Conservation (phyloP, 495 filamentous ascomycete genomes). For the Hyaloscypha finlandica region DNA sequence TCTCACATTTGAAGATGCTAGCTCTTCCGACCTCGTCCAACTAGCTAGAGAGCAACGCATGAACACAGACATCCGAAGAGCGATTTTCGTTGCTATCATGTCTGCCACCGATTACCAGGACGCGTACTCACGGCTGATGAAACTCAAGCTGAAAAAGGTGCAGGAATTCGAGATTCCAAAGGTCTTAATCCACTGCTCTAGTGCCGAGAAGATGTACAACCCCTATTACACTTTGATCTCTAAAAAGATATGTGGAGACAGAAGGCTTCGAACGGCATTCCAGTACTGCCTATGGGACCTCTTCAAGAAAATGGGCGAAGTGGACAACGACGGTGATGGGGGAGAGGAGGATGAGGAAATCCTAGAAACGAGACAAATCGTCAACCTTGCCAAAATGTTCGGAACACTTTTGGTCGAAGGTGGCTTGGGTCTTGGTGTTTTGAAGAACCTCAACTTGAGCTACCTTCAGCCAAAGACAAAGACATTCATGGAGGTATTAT, state of each 20-base stretch:
- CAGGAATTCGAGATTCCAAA: slow-evolving; percentile 87
- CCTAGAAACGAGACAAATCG: slow-evolving; percentile 64
- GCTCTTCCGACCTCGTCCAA: slow-evolving; percentile 61
- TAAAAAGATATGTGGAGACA: slow-evolving; percentile 68
- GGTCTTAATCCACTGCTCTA: slow-evolving; percentile 84
- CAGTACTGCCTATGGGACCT: slow-evolving; percentile 83
- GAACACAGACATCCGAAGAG: slow-evolving; percentile 91
- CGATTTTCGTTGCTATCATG: slow-evolving; percentile 89
- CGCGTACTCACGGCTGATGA: slow-evolving; percentile 73
- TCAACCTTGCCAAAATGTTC: slow-evolving; percentile 88
- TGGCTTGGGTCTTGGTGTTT: slow-evolving; percentile 59
- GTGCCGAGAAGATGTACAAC: slow-evolving; percentile 82
- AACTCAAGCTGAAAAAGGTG: slow-evolving; percentile 79
- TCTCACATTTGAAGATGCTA: slow-evolving; percentile 42
- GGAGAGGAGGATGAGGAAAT: slow-evolving; percentile 54
- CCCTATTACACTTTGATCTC: slow-evolving; percentile 91
- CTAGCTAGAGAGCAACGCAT: slow-evolving; percentile 84
- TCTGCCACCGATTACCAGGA: slow-evolving; percentile 86
- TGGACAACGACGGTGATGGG: slow-evolving; percentile 56
- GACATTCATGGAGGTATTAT: slow-evolving; percentile 75
- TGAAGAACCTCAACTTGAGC: slow-evolving; percentile 77
- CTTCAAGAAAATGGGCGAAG: slow-evolving; percentile 84
- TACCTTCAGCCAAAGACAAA: slow-evolving; percentile 76
- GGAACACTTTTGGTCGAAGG: slow-evolving; percentile 71
- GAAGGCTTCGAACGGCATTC: slow-evolving; percentile 76